Base-by-base conservation (phyloP, 164 flowering plant species). In the Chimonanthus praecox region DNA sequence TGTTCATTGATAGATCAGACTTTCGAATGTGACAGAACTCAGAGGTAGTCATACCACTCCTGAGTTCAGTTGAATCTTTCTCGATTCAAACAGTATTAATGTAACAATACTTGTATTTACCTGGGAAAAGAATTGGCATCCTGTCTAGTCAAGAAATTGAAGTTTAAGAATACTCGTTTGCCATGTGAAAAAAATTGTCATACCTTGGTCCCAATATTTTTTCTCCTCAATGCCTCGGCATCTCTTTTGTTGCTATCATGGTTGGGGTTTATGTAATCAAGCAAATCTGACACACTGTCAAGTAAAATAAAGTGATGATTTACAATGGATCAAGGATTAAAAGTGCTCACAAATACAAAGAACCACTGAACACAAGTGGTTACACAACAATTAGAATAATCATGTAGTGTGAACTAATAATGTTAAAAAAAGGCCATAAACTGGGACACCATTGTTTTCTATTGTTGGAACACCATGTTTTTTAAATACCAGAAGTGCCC, bases 281-380 rank as follows among this genome's bases (percentile, higher is more conserved):
- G 98, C 82, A 95, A 84, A 86, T 93, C 98, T n/a, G 99, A 95
- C 44, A 95, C 99, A 82, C 99, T 95, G 92, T 69, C 79, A 82
- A 76, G 47, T 69, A 76, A 72, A 73, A 78, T 13, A 43, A 70
- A 67, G 6, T 11, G 43, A 33, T 33, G 9, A 5, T 63, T 20
- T 6, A 54, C 16, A n/a, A 9, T 54, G 11, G 11, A 50, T 2
- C 33, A 33, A 33, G 51, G 9, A 5, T 5, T 9, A 49, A 49
- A 5, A 61, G 20, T 61, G 20, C 64, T 4, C 64, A 61, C 6
- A 5, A 63, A 63, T 16, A 63, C 33, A 63, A 6, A 3, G 46
- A 63, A 44, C 20, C 46, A 63, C 45, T 44, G 21, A 10, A 63
- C 6, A 61, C 2, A 6, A n/a, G 64, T 63, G 66, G 45, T 63